Conservation (phyloP, 1,284 basidiomycete species). For the Leccinum pachyderme region DNA sequence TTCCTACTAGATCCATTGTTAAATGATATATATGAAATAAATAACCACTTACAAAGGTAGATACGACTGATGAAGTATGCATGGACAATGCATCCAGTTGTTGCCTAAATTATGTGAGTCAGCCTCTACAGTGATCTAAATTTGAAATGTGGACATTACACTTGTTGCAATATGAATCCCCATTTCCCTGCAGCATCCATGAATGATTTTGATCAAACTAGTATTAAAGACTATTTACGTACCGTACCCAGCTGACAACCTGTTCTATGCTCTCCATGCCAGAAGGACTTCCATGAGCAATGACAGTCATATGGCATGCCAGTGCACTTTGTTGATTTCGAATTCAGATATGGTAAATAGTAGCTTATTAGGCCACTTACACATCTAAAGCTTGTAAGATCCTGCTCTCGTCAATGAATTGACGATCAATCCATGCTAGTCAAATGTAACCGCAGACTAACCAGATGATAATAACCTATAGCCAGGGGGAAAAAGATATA, state of each 20-base stretch:
- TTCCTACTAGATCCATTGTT: constrained; percentile 13
- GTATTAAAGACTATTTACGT: background rate
- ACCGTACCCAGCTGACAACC: constrained; percentile 7
- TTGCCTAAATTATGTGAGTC: constrained; percentile 11
- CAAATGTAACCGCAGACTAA: constrained; percentile 3
- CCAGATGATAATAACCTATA: constrained; percentile 22
- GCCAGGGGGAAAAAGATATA: too few species aligned
- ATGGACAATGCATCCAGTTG: constrained; percentile 25
- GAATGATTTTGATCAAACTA: background rate
- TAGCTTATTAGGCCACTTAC: constrained; percentile 11
- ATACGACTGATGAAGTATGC: constrained; percentile 24
- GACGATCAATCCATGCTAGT: background rate
- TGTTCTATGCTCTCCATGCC: rapidly evolving
- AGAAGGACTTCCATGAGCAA: constrained; percentile 7
- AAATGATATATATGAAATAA: background rate
- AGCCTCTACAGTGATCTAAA: constrained; percentile 7
- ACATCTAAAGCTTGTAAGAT: constrained; percentile 13
- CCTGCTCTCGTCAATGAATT: constrained; percentile 14
- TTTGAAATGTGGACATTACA: constrained; percentile 16
- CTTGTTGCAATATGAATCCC: constrained; percentile 9
- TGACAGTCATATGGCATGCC: constrained; percentile 5
- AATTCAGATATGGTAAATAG: too few species aligned
- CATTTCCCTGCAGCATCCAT: constrained; percentile 10
- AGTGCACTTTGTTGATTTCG: constrained; percentile 16
- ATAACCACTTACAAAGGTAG: constrained; percentile 20